A percentile compares a stretch with the other conserved stretches of the same genome.
phyloP scores from a whole-genome alignment of 352 stramenopile genomes.

The Globisporangium cylindrosporum region DNA sequence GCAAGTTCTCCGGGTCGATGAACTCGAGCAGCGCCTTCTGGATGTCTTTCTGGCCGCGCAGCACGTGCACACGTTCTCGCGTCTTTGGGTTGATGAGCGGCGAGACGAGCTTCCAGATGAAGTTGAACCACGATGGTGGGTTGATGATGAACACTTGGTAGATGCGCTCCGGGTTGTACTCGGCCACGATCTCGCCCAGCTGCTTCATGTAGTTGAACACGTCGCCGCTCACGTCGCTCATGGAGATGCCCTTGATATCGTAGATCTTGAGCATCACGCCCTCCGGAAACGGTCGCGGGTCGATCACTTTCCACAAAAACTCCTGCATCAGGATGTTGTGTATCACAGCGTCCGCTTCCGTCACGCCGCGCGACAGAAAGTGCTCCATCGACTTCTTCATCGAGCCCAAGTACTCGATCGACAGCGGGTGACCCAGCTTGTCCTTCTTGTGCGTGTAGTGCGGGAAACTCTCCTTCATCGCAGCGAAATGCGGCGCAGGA shows the following conservation, averaged over 20 bases:
- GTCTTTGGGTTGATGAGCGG: slow-evolving; percentile 74
- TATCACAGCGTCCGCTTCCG: slow-evolving; percentile 56
- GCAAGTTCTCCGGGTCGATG: slow-evolving; percentile 57
- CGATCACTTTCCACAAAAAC: slow-evolving; percentile 67
- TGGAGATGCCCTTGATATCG: slow-evolving; percentile 74
- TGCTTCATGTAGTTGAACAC: slow-evolving; percentile 74
- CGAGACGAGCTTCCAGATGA: slow-evolving; percentile 77
- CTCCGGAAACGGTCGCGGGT: slow-evolving; percentile 54
- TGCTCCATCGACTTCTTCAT: slow-evolving; percentile 62
- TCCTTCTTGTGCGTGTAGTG: slow-evolving; percentile 71
- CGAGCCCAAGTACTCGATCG: slow-evolving; percentile 51
- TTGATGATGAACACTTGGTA: slow-evolving; percentile 78
- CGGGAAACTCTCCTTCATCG: slow-evolving; percentile 63
- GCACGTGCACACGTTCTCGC: slow-evolving; percentile 63
- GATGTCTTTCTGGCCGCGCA: slow-evolving; percentile 69
- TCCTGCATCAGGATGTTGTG: slow-evolving; percentile 69
- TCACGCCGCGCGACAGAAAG: slow-evolving; percentile 50
- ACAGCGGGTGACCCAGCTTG: slow-evolving; percentile 53
- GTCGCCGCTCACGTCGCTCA: slow-evolving; percentile 64
- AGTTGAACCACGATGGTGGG: slow-evolving; percentile 68
- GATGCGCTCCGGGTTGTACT: slow-evolving; percentile 74
- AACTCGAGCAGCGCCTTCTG: slow-evolving; percentile 68
- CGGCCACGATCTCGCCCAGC: slow-evolving; percentile 49
- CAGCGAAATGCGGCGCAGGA: slow-evolving; percentile 47
- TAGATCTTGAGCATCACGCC: slow-evolving; percentile 71